Base-by-base conservation (phyloP, 257 asterid genomes). In the Nicotiana tomentosiformis region DNA sequence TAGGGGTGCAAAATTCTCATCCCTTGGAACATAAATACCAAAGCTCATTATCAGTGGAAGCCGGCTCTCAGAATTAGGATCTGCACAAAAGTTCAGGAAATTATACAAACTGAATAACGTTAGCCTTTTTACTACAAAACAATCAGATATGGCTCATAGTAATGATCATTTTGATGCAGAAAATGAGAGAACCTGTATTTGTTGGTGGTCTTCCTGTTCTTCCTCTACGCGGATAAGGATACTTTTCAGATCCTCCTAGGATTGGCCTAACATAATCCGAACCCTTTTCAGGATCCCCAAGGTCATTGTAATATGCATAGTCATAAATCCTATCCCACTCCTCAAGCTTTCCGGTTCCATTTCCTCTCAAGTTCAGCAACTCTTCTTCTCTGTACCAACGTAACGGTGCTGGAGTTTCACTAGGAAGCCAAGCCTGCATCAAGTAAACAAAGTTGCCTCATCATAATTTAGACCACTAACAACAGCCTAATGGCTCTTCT, bases 221-320 rank as follows among this genome's bases (percentile, higher is more conserved):
- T 29, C 96, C 98, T 84, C 98, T 89, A 0, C 98, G 96, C 30
- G 98, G 98, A 77, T 86, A 86, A 83, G 82, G 85, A 65, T 83
- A 88, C 61, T 88, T 82, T 7, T 83, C 4, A 16, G 88, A 83
- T 83, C 91, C 91, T 77, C 91, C 91, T 2, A 88, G 82, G 35
- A 85, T 62, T 3, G 81, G 84, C 2, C 91, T 88, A 9, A 39
- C 87, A 30, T 53, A 78, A 4, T 69, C 53, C 3, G 33, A 7
- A 70, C 87, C 87, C 12, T 26, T 77, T 80, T 86, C 87, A 2
- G 90, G 88, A 68, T 83, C 87, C 2, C 91, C 91, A 77, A 88
- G 77, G 61, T 88, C 91, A 78, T 88, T 86, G 82, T 88, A 88
- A 64, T 53, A 78, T 51, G 88, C 91, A 81, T 88, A 86, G 83